Evolutionary conservation across 2,329 filamentous ascomycete genomes (phyloP).

Genomic region (Penicillium sp.): DNA sequence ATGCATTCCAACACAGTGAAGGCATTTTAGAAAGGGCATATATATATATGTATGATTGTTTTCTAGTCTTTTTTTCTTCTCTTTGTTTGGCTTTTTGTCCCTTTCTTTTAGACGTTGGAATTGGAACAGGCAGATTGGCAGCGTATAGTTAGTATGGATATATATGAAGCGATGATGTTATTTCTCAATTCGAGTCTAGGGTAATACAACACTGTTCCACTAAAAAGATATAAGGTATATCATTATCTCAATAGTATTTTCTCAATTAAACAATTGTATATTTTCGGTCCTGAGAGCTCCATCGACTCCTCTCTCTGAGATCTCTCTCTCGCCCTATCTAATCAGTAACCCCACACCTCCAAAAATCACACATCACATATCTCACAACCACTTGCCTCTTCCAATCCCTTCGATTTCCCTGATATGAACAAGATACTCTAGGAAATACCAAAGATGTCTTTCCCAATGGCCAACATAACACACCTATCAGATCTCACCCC

Average conservation of each 20-base stretch:
- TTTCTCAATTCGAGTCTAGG: neutral
- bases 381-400: neutral
- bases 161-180: neutral
- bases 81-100: neutral
- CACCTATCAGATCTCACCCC: constrained; percentile 55
- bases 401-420: neutral
- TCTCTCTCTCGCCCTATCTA: constrained; percentile 1
- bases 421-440: neutral
- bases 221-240: no score
- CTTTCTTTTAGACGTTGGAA: neutral
- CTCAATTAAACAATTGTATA: no score
- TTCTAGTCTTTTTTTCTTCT: neutral
- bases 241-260: no score
- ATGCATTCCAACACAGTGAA: constrained; percentile 18
- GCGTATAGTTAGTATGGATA: neutral
- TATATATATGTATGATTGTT: constrained; percentile 3
- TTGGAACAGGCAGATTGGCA: constrained; percentile 14
- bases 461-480: constrained; percentile 27
- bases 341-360: constrained; percentile 11
- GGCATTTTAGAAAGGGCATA: constrained; percentile 8
- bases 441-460: neutral
- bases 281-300: no score
- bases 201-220: no score
- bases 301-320: neutral
- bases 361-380: constrained; percentile 4